These are phyloP conservation scores for Cercophora samala DNA, from an alignment of 495 filamentous ascomycete genomes.

Conservation along the genomic window DNA sequence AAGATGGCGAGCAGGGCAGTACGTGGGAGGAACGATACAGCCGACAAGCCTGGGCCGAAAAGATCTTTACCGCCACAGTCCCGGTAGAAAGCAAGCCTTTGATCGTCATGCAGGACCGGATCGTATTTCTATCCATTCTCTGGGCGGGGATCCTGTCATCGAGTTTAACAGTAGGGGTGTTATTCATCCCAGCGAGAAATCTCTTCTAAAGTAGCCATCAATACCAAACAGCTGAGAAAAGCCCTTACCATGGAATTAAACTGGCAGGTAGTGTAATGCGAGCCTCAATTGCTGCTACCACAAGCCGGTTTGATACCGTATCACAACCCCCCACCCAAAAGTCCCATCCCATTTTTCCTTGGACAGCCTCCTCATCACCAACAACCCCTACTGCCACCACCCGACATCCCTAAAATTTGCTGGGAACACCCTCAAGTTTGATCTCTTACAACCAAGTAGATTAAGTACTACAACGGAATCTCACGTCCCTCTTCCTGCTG, in stretches of 20 bases:
- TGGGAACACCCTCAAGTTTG: too few species aligned
- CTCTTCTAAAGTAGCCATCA: constrained; percentile 10
- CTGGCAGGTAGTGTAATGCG: too few species aligned
- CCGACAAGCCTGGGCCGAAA: constrained; percentile 54
- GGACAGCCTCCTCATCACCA: too few species aligned
- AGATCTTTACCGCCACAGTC: constrained; percentile 60
- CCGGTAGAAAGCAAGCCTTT: constrained; percentile 61
- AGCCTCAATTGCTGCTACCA: too few species aligned
- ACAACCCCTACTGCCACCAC: too few species aligned
- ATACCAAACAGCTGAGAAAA: neutral
- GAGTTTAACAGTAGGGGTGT: constrained; percentile 32
- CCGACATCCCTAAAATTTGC: too few species aligned
- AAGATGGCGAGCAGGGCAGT: constrained; percentile 22
- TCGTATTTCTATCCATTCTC: constrained; percentile 52
- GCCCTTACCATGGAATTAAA: neutral
- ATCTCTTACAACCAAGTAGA: too few species aligned
- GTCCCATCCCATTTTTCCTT: too few species aligned
- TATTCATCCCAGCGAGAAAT: constrained; percentile 26
- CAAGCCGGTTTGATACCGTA: too few species aligned
- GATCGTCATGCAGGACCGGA: constrained; percentile 62
- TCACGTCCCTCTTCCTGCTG: too few species aligned
- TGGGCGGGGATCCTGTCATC: constrained; percentile 34
- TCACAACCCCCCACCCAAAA: too few species aligned
- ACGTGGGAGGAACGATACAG: constrained; percentile 58
- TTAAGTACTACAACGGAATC: too few species aligned